These are phyloP conservation scores for Rhodotorula toruloides DNA, from an alignment of 768 basidiomycete species.

Conservation along the genomic window DNA sequence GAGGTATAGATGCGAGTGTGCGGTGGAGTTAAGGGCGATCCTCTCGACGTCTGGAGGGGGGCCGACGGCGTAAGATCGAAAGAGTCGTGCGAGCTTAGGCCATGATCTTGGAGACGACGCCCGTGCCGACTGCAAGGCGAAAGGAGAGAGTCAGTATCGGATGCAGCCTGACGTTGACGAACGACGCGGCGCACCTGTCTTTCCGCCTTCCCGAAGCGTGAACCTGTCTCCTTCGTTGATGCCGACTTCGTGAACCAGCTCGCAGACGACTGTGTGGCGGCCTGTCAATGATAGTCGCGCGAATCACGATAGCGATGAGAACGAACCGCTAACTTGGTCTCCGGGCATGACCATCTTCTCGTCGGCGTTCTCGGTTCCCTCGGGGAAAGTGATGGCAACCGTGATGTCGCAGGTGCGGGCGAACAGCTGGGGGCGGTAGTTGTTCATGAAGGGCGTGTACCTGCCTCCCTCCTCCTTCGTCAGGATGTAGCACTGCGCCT, in stretches of 20 bases:
- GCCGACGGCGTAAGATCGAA: no score
- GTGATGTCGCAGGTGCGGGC: conserved; percentile 93
- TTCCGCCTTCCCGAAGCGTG: conserved; percentile 61
- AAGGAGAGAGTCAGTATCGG: background rate
- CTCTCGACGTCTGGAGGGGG: no score
- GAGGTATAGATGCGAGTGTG: no score
- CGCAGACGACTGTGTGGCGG: conserved; percentile 62
- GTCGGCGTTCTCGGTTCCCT: conserved; percentile 63
- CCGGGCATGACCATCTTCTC: conserved; percentile 80
- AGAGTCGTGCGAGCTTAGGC: no score
- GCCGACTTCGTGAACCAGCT: conserved; percentile 65
- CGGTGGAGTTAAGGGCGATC: no score
- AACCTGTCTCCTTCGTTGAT: conserved; percentile 85
- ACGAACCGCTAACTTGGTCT: conserved; percentile 70
- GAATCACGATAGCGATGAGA: background rate
- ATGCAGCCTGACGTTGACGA: background rate
- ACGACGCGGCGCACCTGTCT: no score
- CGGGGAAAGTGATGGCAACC: conserved; percentile 74
- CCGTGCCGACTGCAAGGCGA: conserved; percentile 71
- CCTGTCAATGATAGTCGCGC: background rate
- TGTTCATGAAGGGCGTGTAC: conserved; percentile 69
- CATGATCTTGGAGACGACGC: conserved; percentile 57
- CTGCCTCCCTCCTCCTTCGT: conserved; percentile 73
- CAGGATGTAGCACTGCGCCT: conserved; percentile 82
- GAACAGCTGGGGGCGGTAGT: conserved; percentile 90